Conservation (phyloP, 73 alveolate species). For the Paramecium pentaurelia region DNA sequence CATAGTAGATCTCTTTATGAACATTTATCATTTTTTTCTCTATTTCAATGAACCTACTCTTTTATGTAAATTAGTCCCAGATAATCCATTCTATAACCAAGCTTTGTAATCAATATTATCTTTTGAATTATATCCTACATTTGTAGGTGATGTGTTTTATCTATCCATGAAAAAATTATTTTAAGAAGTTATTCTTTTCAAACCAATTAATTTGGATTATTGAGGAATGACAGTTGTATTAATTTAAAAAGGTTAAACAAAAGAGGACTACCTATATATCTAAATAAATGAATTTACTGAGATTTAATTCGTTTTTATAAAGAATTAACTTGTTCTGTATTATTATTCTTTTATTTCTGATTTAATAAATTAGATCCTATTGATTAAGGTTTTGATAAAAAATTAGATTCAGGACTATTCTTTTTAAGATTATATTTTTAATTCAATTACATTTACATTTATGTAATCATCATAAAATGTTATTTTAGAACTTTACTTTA, state of each 20-base stretch:
- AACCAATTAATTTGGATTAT: not conserved
- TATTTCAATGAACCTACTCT: not conserved
- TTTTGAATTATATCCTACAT: not conserved
- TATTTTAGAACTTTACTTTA: not conserved
- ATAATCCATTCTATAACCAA: not conserved
- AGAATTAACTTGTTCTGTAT: not conserved
- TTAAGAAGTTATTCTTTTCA: conserved; percentile 14
- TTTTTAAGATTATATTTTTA: not conserved
- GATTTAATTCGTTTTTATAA: conserved; percentile 9
- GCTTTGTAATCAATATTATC: not conserved
- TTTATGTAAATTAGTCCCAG: not conserved
- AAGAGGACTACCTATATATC: not conserved
- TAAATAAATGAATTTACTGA: not conserved
- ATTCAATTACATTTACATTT: not conserved
- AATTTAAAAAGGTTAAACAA: not conserved
- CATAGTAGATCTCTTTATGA: not conserved
- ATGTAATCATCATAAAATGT: not conserved
- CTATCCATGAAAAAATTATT: conserved; percentile 11
- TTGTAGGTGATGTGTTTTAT: not conserved
- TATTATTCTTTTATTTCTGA: not conserved
- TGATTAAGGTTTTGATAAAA: not conserved
- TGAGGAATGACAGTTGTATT: not conserved
- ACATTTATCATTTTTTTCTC: not conserved
- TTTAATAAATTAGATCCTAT: not conserved
- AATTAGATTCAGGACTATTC: not conserved